Percentiles rank a stretch among this genome's conserved stretches.
Evolutionary conservation across 2,329 filamentous ascomycete genomes (phyloP).

Genomic region (Seiridium unicorne): DNA sequence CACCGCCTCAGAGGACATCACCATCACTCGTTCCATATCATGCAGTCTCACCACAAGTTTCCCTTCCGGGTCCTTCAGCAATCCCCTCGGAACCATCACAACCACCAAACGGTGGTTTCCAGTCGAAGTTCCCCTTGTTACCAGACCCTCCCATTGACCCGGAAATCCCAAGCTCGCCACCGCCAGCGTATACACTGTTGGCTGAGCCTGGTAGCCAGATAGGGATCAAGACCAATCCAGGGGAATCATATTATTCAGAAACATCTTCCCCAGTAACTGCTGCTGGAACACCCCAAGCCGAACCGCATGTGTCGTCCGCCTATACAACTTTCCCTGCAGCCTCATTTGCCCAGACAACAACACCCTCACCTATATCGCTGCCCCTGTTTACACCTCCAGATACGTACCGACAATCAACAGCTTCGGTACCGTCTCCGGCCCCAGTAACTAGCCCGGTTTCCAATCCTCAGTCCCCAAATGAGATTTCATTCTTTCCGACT

Average conservation of each 20-base stretch:
- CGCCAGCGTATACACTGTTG: conserved; percentile 10
- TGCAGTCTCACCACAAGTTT: neutral
- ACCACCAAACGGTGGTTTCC: neutral
- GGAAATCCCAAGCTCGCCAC: conserved; percentile 4
- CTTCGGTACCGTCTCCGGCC: neutral
- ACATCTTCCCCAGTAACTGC: neutral
- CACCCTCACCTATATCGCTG: neutral
- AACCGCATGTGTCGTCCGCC: neutral
- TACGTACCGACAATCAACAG: neutral
- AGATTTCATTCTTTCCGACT: conserved; percentile 10
- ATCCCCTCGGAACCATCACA: neutral
- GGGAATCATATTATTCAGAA: neutral
- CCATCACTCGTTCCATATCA: neutral
- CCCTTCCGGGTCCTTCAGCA: neutral
- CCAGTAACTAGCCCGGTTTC: neutral
- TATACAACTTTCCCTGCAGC: neutral
- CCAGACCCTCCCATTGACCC: neutral
- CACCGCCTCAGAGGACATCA: neutral
- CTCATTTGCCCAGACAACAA: neutral
- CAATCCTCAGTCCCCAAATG: conserved; percentile 7
- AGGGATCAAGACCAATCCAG: neutral
- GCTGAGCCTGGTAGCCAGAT: neutral
- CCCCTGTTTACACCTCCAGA: neutral
- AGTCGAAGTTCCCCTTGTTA: neutral
- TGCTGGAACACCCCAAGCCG: neutral